Conservation (phyloP, 306 rosid species). For the Senna siamea region DNA sequence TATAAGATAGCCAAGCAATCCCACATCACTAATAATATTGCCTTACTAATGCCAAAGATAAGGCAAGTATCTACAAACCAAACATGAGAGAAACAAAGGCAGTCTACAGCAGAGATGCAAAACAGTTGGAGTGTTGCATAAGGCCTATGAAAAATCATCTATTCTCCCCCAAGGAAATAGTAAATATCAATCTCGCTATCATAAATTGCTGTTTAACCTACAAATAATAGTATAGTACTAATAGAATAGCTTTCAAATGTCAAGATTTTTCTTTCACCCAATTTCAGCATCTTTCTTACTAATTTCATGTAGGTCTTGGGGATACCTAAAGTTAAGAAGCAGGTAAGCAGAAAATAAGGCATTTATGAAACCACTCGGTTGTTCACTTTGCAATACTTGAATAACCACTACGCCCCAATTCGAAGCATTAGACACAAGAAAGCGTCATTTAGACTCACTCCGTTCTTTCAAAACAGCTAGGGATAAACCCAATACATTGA, state of each 20-base stretch:
- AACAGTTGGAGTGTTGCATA: constrained; percentile 14
- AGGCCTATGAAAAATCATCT: not conserved
- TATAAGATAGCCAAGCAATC: constrained; percentile 2
- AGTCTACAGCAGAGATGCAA: not conserved
- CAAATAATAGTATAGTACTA: not conserved
- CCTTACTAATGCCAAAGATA: not conserved
- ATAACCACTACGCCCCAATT: not conserved
- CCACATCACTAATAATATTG: not conserved
- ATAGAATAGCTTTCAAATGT: not conserved
- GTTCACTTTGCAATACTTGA: not conserved
- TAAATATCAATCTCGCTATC: constrained; percentile 15
- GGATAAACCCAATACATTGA: not conserved
- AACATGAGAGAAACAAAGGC: not conserved
- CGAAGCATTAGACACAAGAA: constrained; percentile 26
- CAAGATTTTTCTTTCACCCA: not conserved
- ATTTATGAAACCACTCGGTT: not conserved
- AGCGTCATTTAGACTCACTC: constrained; percentile 21
- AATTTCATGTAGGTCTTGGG: not conserved
- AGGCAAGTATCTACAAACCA: constrained; percentile 3
- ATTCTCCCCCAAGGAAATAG: constrained; percentile 11
- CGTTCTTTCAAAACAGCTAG: not conserved
- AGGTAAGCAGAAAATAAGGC: constrained; percentile 13
- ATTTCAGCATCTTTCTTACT: constrained; percentile 9
- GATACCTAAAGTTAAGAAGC: not conserved
- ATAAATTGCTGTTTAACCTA: not conserved